Conservation (phyloP, 1,284 basidiomycete species). For the Leucoagaricus sp. region DNA sequence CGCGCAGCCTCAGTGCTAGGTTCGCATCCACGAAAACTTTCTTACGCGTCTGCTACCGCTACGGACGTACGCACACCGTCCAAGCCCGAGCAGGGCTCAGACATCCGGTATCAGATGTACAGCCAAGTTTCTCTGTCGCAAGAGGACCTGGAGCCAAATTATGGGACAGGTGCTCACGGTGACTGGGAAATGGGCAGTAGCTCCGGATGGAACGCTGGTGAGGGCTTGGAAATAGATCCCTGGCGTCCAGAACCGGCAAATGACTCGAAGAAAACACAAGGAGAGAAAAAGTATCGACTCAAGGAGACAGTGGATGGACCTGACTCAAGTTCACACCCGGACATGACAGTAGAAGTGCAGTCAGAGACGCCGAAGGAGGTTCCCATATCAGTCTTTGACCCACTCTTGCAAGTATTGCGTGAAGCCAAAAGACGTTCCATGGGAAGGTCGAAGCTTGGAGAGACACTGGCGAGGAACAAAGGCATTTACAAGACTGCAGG, state of each 20-base stretch:
- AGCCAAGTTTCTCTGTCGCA: not conserved
- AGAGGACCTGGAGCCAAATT: not conserved
- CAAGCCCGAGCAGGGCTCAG: not conserved
- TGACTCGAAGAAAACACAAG: not conserved
- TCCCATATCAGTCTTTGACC: conserved; percentile 4
- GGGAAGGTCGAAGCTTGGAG: conserved; percentile 4
- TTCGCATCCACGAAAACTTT: not conserved
- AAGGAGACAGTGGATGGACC: not conserved
- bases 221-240: not conserved
- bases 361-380: not conserved
- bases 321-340: not conserved
- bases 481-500: conserved; percentile 31
- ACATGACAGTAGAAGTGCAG: not conserved
- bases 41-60: not conserved
- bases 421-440: conserved; percentile 1
- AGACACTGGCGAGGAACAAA: not conserved
- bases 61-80: not conserved
- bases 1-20: not conserved
- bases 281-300: not conserved
- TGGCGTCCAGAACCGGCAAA: not conserved
- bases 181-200: not conserved
- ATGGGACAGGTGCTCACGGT: no score
- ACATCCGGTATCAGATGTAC: not conserved
- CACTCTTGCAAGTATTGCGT: not conserved
- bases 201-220: not conserved